A percentile compares a stretch with the other conserved stretches of the same genome.
Conservation (phyloP, 2,329 filamentous ascomycete genomes). For the Cordyceps pruinosa region DNA sequence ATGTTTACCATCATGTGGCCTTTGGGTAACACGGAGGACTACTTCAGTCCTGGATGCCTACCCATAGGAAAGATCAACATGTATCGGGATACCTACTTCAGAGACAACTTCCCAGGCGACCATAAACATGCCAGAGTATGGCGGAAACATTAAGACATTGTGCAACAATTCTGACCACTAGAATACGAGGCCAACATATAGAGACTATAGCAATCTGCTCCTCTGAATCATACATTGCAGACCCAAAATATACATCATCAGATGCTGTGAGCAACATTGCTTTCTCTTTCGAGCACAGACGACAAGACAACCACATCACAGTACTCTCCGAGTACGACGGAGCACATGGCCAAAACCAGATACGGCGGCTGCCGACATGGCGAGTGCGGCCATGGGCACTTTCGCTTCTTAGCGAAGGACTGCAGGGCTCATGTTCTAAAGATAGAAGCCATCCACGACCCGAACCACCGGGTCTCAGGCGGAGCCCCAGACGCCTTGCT, state of each 20-base stretch:
- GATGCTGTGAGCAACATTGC: neutral
- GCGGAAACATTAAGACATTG: neutral
- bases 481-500: neutral
- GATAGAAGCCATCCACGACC: neutral
- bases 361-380: neutral
- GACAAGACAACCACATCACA: neutral
- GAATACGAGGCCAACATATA: neutral
- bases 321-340: neutral
- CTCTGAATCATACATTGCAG: neutral
- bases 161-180: neutral
- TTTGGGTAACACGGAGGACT: constrained; percentile 46
- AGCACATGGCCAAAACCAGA: neutral
- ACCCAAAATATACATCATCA: neutral
- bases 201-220: neutral
- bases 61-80: constrained; percentile 14
- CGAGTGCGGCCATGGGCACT: neutral
- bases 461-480: neutral
- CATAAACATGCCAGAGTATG: neutral
- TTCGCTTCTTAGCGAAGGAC: constrained; percentile 9
- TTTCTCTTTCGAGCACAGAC: neutral
- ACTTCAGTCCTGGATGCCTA: constrained; percentile 32
- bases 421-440: neutral
- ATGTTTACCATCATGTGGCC: constrained; percentile 62
- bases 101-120: neutral
- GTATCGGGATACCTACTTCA: neutral